Evolutionary conservation across 176 grass and related monocot species (phyloP).

Genomic region (Oryza brachyantha): DNA sequence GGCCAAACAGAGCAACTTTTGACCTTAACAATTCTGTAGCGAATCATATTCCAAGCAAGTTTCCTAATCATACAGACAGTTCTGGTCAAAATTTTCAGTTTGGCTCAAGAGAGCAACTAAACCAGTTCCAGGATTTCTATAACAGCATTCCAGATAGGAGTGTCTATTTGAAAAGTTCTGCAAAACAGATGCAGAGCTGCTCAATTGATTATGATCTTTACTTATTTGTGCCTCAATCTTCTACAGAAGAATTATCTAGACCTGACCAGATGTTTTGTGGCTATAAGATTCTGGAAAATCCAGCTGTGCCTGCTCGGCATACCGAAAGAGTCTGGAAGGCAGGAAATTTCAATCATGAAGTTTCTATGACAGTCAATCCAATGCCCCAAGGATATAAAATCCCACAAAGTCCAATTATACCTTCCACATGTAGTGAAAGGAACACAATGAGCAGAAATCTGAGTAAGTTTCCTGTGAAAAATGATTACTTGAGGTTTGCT

Average conservation of each 20-base stretch:
- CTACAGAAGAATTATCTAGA: constrained; percentile 9
- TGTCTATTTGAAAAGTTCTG: constrained; percentile 22
- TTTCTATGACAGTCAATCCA: constrained; percentile 19
- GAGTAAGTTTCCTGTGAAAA: constrained; percentile 36
- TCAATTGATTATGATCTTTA: neutral
- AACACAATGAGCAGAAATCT: constrained; percentile 12
- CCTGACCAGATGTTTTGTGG: constrained; percentile 23
- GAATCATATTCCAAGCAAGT: constrained; percentile 23
- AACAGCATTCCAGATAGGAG: neutral
- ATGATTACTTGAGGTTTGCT: constrained; percentile 30
- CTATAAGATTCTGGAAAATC: constrained; percentile 29
- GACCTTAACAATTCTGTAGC: constrained; percentile 48
- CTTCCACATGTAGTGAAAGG: constrained; percentile 35
- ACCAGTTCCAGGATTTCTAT: constrained; percentile 14
- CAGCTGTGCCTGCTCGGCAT: constrained; percentile 24
- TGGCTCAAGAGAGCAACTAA: constrained; percentile 26
- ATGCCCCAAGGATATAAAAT: constrained; percentile 30
- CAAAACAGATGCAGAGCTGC: constrained; percentile 1
- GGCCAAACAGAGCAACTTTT: constrained; percentile 37
- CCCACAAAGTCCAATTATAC: constrained; percentile 34
- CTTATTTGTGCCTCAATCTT: constrained; percentile 13
- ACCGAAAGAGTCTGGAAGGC: constrained; percentile 4
- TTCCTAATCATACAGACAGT: constrained; percentile 24
- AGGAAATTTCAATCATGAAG: constrained; percentile 20
- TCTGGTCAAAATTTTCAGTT: constrained; percentile 22